Evolutionary conservation across 2,329 filamentous ascomycete species (phyloP).

Genomic region (Dactylellina leptospora): DNA sequence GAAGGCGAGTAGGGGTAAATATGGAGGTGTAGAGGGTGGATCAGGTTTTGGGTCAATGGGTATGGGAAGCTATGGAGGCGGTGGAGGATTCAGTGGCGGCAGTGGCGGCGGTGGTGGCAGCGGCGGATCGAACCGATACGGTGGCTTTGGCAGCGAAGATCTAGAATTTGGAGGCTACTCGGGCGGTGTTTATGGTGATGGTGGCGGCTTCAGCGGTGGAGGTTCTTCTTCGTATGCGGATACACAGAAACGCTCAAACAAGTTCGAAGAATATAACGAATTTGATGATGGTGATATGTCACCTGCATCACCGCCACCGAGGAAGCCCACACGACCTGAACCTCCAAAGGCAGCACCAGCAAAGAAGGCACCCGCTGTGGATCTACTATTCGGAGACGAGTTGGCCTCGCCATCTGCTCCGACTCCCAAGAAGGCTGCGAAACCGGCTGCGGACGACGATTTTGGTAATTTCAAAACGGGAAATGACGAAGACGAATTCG

Average conservation of each 20-base stretch:
- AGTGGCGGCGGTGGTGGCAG: conserved; percentile 57
- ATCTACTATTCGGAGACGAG: conserved; percentile 89
- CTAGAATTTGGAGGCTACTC: conserved; percentile 73
- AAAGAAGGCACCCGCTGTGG: conserved; percentile 81
- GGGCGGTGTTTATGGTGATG: conserved; percentile 89
- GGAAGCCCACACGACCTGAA: conserved; percentile 60
- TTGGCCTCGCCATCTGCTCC: conserved; percentile 65
- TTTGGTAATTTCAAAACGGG: conserved; percentile 63
- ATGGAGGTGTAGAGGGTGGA: conserved; percentile 90
- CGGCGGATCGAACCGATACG: conserved; percentile 71
- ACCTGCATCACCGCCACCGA: conserved; percentile 58
- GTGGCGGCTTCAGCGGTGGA: conserved; percentile 88
- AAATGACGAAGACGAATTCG: conserved; percentile 89
- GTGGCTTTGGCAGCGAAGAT: conserved; percentile 87
- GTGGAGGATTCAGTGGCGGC: conserved; percentile 61
- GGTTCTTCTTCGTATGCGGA: conserved; percentile 57
- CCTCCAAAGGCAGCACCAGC: conserved; percentile 58
- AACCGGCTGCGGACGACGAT: conserved; percentile 61
- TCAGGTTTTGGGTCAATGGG: conserved; percentile 68
- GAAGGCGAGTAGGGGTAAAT: conserved; percentile 88
- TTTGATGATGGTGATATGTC: conserved; percentile 78
- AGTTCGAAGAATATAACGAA: conserved; percentile 97
- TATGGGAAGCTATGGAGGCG: conserved; percentile 61
- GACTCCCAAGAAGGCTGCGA: conserved; percentile 61
- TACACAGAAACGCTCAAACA: conserved; percentile 65